Base-by-base conservation (phyloP, 192 early-diverging fungal species). In the Pilaira anomala region DNA sequence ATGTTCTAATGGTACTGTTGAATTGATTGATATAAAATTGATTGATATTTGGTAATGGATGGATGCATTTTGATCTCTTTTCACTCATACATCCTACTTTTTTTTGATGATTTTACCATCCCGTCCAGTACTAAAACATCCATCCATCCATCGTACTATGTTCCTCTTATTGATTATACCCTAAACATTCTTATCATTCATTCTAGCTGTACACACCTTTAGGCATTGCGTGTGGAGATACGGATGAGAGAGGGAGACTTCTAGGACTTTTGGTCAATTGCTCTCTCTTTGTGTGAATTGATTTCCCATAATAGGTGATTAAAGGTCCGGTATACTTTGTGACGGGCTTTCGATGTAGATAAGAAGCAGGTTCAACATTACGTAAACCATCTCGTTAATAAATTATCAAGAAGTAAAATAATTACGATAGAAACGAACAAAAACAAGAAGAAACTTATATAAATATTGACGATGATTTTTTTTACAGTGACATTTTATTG, bases 401-500 rank as follows among this genome's bases (percentile, higher is more conserved):
- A n/a, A n/a, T n/a, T n/a, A n/a, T n/a, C n/a, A n/a, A n/a, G n/a
- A n/a, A n/a, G n/a, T n/a, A n/a, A 7, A 33, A 33, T 33, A 33
- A 33, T 33, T 4, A 33, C 30, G 30, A 4, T 33, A 33, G 2
- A 33, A 33, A 33, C 30, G 7, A 33, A 33, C 2, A 33, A 7
- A 33, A 44, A 44, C 3, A 44, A 16, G 42, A 16, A 44, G 12
- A 16, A 16, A n/a, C n/a, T n/a, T n/a, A n/a, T n/a, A n/a, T n/a
- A n/a, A n/a, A n/a, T n/a, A n/a, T n/a, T n/a, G n/a, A n/a, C n/a
- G n/a, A 18, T 3, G 0, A 25, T 26, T 51, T 6, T 28, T 52
- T 52, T 13, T 14, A 51, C 22, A 51, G 9, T 28, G 21, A 14
- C 25, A 51, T 51, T 24, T 58, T 58, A 24, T 42, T 58, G 41